Base-by-base conservation (phyloP, 108 stramenopile species). In the Cyclotella kingstonii region DNA sequence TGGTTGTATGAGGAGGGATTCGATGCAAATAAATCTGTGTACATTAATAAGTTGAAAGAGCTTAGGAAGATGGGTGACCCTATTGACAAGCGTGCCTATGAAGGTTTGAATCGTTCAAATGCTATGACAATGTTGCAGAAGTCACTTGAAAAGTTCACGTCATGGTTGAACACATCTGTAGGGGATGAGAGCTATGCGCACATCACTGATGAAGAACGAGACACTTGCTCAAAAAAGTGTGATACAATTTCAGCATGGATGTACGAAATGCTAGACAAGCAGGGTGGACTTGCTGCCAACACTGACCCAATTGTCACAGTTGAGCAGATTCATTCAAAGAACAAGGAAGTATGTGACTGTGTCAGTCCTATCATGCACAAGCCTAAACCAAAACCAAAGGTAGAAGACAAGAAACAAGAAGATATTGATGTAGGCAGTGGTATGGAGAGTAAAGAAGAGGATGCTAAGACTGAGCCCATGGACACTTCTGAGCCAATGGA, bases 1-100 rank as follows among this genome's bases (percentile, higher is more conserved):
- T 99, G 99, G 99, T 63, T 99, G 43, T 99, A 97, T 73, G 91
- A 93, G 68, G 97, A 97, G 72, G 99, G 99, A 53, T 98, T 94
- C 65, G 98, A 99, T 67, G 94, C 93, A 15, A 83, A 84, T 43
- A 98, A 98, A 79, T 86, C 86, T 10, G 87, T 89, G 0, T 97
- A 96, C 71, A 76, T 84, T 17, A 77, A 65, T 17, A 94, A 98
- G 81, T 70, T 99, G 33, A 76, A 44, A 11, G 95, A 94, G 28
- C 81, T 99, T 38, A 91, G 85, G 52, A 70, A 70, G 31, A 34
- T 92, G 27, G 98, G 98, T 18, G 76, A 83, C 53, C 95, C 96
- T 7, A 89, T 98, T 55, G 93, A 95, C 60, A 52, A 55, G 18
- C 91, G 99, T 60, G 74, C 83, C 41, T 51, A 66, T 23, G 98